Percentiles rank a stretch among this genome's conserved stretches.
Conservation (phyloP, 1,284 basidiomycete genomes). For the Takashimella tepidaria region DNA sequence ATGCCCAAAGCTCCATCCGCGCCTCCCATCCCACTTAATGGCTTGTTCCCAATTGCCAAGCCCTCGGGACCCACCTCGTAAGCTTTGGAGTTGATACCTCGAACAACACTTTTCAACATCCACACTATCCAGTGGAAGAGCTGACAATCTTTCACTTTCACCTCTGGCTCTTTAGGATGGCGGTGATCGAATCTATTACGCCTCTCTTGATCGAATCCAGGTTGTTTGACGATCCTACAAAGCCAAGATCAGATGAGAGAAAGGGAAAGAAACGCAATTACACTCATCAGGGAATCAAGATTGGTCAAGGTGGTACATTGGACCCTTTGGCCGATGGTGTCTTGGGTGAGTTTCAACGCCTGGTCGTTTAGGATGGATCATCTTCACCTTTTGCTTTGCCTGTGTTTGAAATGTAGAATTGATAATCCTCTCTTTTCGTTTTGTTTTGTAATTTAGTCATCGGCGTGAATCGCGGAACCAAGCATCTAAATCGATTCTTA, state of each 20-base stretch:
- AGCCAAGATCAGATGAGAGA: slow-evolving; percentile 11
- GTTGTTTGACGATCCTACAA: slow-evolving; percentile 61
- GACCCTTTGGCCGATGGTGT: slow-evolving; percentile 87
- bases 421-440: neutral
- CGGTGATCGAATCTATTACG: slow-evolving; percentile 80
- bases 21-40: slow-evolving; percentile 44
- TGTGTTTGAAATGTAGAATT: neutral
- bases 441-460: slow-evolving; percentile 57
- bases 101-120: too few relatives aligned
- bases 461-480: slow-evolving; percentile 86
- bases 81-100: slow-evolving; percentile 19
- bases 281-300: slow-evolving; percentile 42
- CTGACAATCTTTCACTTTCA: too few relatives aligned
- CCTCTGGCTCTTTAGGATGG: slow-evolving; percentile 72
- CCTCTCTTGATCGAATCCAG: slow-evolving; percentile 69
- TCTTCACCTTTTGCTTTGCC: too few relatives aligned
- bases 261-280: slow-evolving; percentile 37
- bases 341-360: slow-evolving; percentile 62
- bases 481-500: slow-evolving; percentile 76
- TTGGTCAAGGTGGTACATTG: slow-evolving; percentile 60
- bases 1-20: slow-evolving; percentile 45
- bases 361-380: slow-evolving; percentile 34
- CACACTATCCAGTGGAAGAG: too few relatives aligned
- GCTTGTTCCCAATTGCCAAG: slow-evolving; percentile 48
- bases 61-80: slow-evolving; percentile 46